phyloP scores from a whole-genome alignment of 73 alveolate species.

The Symbiodinium pilosum region DNA sequence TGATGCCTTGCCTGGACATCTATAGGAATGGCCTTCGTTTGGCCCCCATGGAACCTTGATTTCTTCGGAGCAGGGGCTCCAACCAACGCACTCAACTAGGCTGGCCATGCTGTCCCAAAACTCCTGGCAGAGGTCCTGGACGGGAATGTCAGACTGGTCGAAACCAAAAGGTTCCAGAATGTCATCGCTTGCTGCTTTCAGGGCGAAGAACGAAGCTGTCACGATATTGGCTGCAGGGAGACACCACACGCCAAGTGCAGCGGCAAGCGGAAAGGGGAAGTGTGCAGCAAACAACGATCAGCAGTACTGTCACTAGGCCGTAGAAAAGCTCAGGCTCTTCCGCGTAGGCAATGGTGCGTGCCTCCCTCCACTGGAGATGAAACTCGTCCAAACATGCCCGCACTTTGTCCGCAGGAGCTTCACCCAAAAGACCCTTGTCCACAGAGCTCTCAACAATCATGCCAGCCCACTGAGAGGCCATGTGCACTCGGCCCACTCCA shows the following conservation, averaged over 20 bases:
- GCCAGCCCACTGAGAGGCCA: not conserved
- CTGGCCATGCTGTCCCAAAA: not conserved
- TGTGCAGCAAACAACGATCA: not conserved
- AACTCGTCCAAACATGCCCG: not conserved
- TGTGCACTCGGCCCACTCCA: not conserved
- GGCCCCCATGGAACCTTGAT: no score
- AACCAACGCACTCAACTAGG: not conserved
- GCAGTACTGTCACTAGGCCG: not conserved
- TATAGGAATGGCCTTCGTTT: no score
- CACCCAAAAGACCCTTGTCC: not conserved
- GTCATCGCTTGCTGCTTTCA: not conserved
- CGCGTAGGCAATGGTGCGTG: not conserved
- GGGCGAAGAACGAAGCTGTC: not conserved
- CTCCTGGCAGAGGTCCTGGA: not conserved
- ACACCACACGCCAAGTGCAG: not conserved
- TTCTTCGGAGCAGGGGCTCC: no score
- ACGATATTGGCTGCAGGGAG: not conserved
- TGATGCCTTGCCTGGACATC: no score
- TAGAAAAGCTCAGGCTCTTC: not conserved
- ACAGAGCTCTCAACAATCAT: not conserved
- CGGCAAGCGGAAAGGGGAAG: constrained; percentile 16
- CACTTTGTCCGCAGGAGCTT: not conserved
- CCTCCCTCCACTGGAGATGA: not conserved
- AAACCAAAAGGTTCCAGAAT: not conserved
- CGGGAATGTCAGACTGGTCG: not conserved